Conservation (phyloP, 257 asterid species). For the Nicotiana noctiflora region DNA sequence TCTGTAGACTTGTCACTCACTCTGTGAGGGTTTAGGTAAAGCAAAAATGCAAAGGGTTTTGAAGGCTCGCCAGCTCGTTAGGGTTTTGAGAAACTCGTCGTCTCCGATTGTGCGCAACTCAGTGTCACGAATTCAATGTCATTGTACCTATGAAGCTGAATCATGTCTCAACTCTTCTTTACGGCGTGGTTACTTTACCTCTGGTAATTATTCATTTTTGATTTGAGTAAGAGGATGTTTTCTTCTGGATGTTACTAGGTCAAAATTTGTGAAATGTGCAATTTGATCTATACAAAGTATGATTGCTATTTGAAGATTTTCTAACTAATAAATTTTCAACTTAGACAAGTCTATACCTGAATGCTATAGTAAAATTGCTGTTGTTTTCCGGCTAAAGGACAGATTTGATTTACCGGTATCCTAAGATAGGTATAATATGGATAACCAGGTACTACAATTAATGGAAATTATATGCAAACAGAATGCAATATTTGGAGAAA, state of each 20-base stretch:
- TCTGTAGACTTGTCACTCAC: neutral
- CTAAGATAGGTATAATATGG: neutral
- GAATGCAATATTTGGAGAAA: constrained; percentile 15
- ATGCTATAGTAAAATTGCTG: neutral
- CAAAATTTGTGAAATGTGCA: neutral
- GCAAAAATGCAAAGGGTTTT: constrained; percentile 38
- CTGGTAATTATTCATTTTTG: neutral
- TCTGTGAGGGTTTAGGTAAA: neutral
- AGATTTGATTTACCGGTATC: neutral
- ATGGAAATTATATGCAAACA: constrained; percentile 12
- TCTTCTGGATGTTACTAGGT: neutral
- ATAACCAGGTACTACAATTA: constrained; percentile 28
- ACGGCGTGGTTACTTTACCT: constrained; percentile 21
- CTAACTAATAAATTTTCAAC: neutral
- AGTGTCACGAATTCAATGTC: constrained; percentile 13
- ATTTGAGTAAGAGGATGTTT: neutral
- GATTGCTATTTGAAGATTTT: neutral
- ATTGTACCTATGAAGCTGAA: constrained; percentile 5
- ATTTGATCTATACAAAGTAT: neutral
- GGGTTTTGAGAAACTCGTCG: constrained; percentile 29
- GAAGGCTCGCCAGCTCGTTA: constrained; percentile 29
- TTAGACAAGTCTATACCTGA: neutral
- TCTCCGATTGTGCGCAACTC: constrained; percentile 23
- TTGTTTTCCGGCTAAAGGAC: neutral
- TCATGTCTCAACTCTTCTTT: constrained; percentile 14